Percentiles rank a stretch among this genome's conserved stretches.
These are phyloP conservation scores for Canavalia gladiata DNA, from an alignment of 306 rosid genomes.

Conservation along the genomic window DNA sequence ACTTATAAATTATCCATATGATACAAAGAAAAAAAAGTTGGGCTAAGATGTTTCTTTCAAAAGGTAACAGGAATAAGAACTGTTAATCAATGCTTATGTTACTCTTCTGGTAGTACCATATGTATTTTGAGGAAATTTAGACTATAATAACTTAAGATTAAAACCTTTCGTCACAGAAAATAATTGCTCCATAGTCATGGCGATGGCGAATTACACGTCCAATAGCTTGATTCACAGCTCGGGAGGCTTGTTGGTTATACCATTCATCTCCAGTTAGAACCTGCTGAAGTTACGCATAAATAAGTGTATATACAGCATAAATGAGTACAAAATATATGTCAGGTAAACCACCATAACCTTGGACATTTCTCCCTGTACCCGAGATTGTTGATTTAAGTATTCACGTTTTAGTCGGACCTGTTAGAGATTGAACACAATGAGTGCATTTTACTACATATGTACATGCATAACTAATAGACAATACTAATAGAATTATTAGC, in stretches of 20 bases:
- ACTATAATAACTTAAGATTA: conserved; percentile 36
- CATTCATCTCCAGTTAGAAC: conserved; percentile 89
- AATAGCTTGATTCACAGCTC: conserved; percentile 97
- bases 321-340: conserved; percentile 18
- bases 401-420: conserved; percentile 97
- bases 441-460: conserved; percentile 34
- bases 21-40: background rate
- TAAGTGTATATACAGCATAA: conserved; percentile 2
- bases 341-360: conserved; percentile 62
- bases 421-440: conserved; percentile 43
- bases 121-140: conserved; percentile 35
- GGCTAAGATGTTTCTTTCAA: conserved; percentile 22
- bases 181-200: conserved; percentile 95
- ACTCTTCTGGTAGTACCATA: conserved; percentile 31
- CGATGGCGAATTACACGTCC: conserved; percentile 99
- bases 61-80: conserved; percentile 8
- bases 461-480: conserved; percentile 17
- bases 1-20: conserved; percentile 20
- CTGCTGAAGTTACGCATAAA: conserved; percentile 48
- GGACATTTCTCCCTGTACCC: conserved; percentile 51
- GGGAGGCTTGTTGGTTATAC: conserved; percentile 95
- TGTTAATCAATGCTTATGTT: conserved; percentile 1
- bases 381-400: conserved; percentile 77
- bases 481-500: conserved; percentile 21
- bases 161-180: conserved; percentile 93